phyloP scores from a whole-genome alignment of 1,284 basidiomycete species.

The Ustilago loliicola region DNA sequence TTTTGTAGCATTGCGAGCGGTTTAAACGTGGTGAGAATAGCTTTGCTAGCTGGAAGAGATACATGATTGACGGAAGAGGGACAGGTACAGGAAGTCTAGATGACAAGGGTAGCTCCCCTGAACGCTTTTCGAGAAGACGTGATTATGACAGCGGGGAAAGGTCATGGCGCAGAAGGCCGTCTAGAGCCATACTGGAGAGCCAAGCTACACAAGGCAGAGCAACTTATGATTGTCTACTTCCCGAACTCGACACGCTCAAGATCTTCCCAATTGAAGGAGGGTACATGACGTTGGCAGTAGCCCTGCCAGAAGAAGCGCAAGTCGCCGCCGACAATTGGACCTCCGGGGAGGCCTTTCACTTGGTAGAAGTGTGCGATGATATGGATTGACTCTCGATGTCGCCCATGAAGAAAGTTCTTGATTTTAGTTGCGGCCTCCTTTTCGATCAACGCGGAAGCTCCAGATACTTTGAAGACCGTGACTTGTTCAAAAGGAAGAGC shows the following conservation, averaged over 20 bases:
- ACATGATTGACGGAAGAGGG: no score
- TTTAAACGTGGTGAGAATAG: no score
- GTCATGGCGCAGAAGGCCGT: no score
- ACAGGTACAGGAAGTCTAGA: no score
- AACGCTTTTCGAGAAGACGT: no score
- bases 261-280: background rate
- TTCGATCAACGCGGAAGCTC: background rate
- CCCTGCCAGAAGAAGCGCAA: constrained; percentile 3
- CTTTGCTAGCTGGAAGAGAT: no score
- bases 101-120: no score
- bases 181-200: no score
- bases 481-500: background rate
- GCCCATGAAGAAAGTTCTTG: background rate
- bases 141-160: no score
- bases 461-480: background rate
- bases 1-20: no score
- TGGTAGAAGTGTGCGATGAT: constrained; percentile 9
- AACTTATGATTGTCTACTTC: background rate
- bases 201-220: no score
- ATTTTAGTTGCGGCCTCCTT: background rate
- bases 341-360: background rate
- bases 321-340: background rate
- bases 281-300: background rate
- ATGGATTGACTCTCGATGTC: background rate
- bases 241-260: background rate